Evolutionary conservation across 164 flowering plant species (phyloP).

Genomic region (Saururus chinensis): DNA sequence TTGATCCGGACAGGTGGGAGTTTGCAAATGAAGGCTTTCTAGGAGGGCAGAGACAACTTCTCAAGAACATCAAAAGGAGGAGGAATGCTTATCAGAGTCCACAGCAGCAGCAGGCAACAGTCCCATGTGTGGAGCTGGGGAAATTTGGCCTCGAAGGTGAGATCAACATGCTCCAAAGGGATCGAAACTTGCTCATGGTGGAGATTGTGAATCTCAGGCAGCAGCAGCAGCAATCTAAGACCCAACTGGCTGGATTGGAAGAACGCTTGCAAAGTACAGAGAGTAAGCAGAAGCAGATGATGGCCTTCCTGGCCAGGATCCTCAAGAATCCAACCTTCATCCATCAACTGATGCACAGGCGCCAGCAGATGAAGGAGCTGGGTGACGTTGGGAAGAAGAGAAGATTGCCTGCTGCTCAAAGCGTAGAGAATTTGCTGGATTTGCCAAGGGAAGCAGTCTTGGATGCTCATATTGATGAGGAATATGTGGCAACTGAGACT

Average conservation of each 20-base stretch:
- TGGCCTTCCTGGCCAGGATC: slow-evolving; percentile 35
- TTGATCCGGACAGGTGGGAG: slow-evolving; percentile 66
- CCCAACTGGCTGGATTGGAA: slow-evolving; percentile 23
- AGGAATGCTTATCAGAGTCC: slow-evolving; percentile 15
- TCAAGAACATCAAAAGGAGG: slow-evolving; percentile 54
- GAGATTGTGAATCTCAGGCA: slow-evolving; percentile 47
- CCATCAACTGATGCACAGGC: slow-evolving; percentile 22
- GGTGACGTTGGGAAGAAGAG: slow-evolving; percentile 22
- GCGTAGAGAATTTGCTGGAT: slow-evolving; percentile 13
- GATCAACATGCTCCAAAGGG: slow-evolving; percentile 39
- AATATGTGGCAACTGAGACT: slow-evolving; percentile 15
- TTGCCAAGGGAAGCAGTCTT: slow-evolving; percentile 5
- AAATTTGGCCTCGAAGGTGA: slow-evolving; percentile 25
- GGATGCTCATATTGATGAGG: slow-evolving; percentile 8
- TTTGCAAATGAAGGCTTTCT: slow-evolving; percentile 59
- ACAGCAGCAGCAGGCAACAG: slow-evolving; percentile 17
- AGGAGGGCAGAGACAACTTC: slow-evolving; percentile 58
- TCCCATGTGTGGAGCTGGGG: slow-evolving; percentile 14
- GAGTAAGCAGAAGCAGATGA: slow-evolving; percentile 38
- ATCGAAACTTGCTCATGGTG: slow-evolving; percentile 24
- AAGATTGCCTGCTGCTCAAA: slow-evolving; percentile 16
- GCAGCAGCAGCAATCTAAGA: slow-evolving; percentile 35
- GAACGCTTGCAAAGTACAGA: slow-evolving; percentile 33
- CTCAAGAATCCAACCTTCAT: slow-evolving; percentile 30
- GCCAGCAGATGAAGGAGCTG: slow-evolving; percentile 20